phyloP scores from a whole-genome alignment of 139 green algal species.

The Tetradesmus obliquus region DNA sequence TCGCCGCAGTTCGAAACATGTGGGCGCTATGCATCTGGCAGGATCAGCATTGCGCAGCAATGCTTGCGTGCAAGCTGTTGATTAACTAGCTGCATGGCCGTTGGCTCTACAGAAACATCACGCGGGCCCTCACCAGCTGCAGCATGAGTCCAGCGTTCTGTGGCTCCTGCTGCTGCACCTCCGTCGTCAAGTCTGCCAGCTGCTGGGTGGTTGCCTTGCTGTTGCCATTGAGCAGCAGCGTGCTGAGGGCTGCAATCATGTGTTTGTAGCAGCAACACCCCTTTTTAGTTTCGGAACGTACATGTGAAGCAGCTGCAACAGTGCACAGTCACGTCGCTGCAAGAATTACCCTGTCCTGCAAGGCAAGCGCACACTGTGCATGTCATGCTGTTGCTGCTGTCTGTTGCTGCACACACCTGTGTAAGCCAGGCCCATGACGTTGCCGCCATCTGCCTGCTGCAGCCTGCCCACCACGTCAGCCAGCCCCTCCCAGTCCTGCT shows the following conservation, averaged over 20 bases:
- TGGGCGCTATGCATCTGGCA: too few relatives aligned
- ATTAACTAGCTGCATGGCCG: not conserved
- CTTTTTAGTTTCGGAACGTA: not conserved
- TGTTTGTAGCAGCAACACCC: not conserved
- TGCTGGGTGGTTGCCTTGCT: constrained; percentile 56
- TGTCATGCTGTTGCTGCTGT: not conserved
- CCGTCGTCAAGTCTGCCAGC: constrained; percentile 58
- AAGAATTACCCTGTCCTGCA: too few relatives aligned
- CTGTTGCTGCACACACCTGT: constrained; percentile 47
- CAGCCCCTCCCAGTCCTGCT: constrained; percentile 63
- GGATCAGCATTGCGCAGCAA: not conserved
- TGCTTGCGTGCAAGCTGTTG: not conserved
- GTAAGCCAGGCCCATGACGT: constrained; percentile 68
- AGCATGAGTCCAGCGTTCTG: constrained; percentile 64
- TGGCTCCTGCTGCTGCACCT: constrained; percentile 64
- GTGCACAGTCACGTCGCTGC: too few relatives aligned
- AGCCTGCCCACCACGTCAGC: constrained; percentile 45
- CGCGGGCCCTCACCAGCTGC: not conserved
- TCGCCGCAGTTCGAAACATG: too few relatives aligned
- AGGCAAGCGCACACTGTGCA: not conserved
- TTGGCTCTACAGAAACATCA: not conserved
- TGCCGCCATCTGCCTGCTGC: constrained; percentile 54
- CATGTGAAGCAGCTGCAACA: constrained; percentile 6
- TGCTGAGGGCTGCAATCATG: constrained; percentile 52
- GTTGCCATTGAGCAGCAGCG: constrained; percentile 61